Base-by-base conservation (phyloP, 306 rosid species). In the Cicer cuneatum region DNA sequence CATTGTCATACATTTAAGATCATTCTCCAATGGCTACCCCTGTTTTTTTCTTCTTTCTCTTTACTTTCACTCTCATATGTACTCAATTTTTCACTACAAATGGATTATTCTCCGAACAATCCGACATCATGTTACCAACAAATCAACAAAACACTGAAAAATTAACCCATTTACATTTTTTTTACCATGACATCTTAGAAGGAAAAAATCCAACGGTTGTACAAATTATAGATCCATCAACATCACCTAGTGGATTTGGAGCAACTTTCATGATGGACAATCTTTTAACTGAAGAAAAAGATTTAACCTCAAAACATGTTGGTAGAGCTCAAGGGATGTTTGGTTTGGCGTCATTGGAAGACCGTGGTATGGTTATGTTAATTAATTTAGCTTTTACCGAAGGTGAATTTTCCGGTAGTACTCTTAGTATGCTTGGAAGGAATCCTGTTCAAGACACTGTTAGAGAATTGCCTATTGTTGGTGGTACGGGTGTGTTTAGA, bases 181-280 rank as follows among this genome's bases (percentile, higher is more conserved):
- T 35, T 10, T 79, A 73, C 74, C 83, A 79, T 13, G 83, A 80
- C 58, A 80, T 66, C 41, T 14, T 80, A 7, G 43, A 73, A 10
- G 83, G 79, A 0, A 2, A 80, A 2, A 48, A 66, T 21, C 56
- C 47, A 14, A 57, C 83, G 0, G 78, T 79, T 0, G 49, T 80
- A 1, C 12, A 57, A 58, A 66, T 80, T 2, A 80, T 73, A 6
- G 35, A 73, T 1, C 75, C 83, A n/a, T 4, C 51, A 1, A 45
- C 8, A 1, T 1, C 72, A 6, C 10, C 14, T 0, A 3, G 8
- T 12, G 63, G 79, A 0, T 39, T 80, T 2, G 83, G 83, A 21
- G 12, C 70, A 33, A 80, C 49, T 10, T 73, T 73, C 41, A 48
- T 80, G 79, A 73, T 80, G 83, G 83, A 80, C 41, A 80, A 73